Evolutionary conservation across 163 green algal genomes (phyloP).

Genomic region (Prototheca wickerhamii): DNA sequence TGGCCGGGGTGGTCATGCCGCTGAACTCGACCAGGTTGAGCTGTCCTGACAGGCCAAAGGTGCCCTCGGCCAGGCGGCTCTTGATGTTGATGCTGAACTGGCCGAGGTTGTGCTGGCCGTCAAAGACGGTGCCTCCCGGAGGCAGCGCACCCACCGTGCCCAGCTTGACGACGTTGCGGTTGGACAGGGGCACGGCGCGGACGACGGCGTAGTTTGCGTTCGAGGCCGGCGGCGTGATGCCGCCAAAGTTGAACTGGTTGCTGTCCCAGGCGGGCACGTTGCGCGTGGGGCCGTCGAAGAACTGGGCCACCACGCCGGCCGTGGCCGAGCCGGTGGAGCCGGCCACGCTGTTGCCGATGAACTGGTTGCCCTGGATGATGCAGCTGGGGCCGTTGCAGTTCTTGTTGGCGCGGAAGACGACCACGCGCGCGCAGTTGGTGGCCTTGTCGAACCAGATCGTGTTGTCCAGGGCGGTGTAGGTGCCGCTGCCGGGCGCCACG

Average conservation of each 20-base stretch:
- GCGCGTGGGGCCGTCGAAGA: not conserved
- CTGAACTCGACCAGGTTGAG: constrained; percentile 12
- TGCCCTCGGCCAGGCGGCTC: constrained; percentile 1
- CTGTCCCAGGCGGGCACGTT: constrained; percentile 19
- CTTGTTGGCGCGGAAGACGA: not conserved
- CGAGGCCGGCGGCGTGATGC: constrained; percentile 5
- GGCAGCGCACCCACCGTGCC: constrained; percentile 2
- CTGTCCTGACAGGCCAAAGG: constrained; percentile 2
- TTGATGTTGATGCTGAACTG: constrained; percentile 8
- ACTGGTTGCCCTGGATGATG: constrained; percentile 25
- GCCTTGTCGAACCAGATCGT: constrained; percentile 25
- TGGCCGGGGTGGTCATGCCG: constrained; percentile 5
- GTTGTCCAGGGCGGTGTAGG: constrained; percentile 20
- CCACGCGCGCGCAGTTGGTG: constrained; percentile 8
- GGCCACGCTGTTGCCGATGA: constrained; percentile 12
- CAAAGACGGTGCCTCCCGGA: constrained; percentile 9
- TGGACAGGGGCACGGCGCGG: not conserved
- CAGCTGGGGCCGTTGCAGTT: constrained; percentile 6
- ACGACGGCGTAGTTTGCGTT: constrained; percentile 13
- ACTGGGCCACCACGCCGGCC: constrained; percentile 1
- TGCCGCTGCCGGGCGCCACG: not conserved
- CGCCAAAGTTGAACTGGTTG: constrained; percentile 26
- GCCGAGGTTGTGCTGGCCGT: constrained; percentile 9
- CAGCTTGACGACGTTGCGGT: constrained; percentile 8
- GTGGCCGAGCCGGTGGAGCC: constrained; percentile 2